phyloP scores from a whole-genome alignment of 1,284 basidiomycete genomes.

The Trametes sp. region DNA sequence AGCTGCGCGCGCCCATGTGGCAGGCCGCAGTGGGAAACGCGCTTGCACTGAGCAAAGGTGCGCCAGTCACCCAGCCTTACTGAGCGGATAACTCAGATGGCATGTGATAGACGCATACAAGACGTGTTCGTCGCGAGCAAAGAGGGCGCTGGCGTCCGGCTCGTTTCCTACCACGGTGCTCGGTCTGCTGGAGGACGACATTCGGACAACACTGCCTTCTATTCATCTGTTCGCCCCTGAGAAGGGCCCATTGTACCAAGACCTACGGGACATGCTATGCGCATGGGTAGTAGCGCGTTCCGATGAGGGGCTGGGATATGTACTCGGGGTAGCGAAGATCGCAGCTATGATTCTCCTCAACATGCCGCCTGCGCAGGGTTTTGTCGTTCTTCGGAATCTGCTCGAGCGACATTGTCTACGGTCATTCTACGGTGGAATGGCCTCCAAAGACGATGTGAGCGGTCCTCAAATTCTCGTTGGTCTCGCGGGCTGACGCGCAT shows the following conservation, averaged over 20 bases:
- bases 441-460: constrained; percentile 82
- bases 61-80: constrained; percentile 20
- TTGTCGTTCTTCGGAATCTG: constrained; percentile 89
- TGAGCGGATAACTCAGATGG: neutral
- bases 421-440: constrained; percentile 82
- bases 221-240: constrained; percentile 88
- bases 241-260: constrained; percentile 84
- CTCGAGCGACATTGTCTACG: constrained; percentile 86
- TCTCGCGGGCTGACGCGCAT: constrained; percentile 1
- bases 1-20: constrained; percentile 89
- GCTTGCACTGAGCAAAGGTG: constrained; percentile 88
- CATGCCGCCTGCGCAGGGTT: constrained; percentile 82
- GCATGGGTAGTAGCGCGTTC: constrained; percentile 93
- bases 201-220: constrained; percentile 81
- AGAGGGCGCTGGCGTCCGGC: constrained; percentile 73
- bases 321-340: constrained; percentile 71
- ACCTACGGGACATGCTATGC: constrained; percentile 86
- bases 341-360: constrained; percentile 92
- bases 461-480: too few relatives aligned
- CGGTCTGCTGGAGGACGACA: constrained; percentile 82
- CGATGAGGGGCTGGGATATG: constrained; percentile 88
- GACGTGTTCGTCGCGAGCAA: constrained; percentile 76
- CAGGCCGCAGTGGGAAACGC: constrained; percentile 88
- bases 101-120: constrained; percentile 74
- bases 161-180: constrained; percentile 78